These are phyloP conservation scores for Paraconiothyrium sp. DNA, from an alignment of 2,329 filamentous ascomycete species.

Conservation along the genomic window DNA sequence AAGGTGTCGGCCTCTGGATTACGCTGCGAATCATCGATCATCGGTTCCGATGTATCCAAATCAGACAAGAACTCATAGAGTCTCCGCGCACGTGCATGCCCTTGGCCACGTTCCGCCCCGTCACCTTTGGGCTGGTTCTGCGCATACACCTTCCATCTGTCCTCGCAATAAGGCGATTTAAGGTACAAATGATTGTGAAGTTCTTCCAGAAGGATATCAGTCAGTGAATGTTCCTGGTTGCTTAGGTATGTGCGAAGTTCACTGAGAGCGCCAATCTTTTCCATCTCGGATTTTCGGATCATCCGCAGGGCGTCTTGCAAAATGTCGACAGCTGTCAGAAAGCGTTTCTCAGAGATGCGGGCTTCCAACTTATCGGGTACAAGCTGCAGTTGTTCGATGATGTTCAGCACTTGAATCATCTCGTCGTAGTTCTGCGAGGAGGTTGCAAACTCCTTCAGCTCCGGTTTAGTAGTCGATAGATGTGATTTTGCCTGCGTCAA, in stretches of 20 bases:
- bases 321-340: conserved; percentile 90
- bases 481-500: conserved; percentile 81
- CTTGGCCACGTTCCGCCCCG: conserved; percentile 41
- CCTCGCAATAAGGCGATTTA: conserved; percentile 96
- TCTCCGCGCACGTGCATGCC: conserved; percentile 59
- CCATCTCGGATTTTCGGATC: conserved; percentile 86
- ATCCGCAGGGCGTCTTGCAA: conserved; percentile 86
- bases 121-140: conserved; percentile 67
- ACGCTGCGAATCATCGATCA: conserved; percentile 87
- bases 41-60: conserved; percentile 62
- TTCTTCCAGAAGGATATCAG: conserved; percentile 96
- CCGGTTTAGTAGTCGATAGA: conserved; percentile 85
- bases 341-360: conserved; percentile 94
- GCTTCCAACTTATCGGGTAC: conserved; percentile 94
- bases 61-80: conserved; percentile 66
- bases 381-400: conserved; percentile 86
- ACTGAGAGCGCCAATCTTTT: conserved; percentile 86
- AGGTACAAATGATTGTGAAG: conserved; percentile 96
- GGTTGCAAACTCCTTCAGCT: conserved; percentile 87
- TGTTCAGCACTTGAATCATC: conserved; percentile 81
- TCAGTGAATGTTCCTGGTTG: conserved; percentile 91
- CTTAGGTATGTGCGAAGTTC: conserved; percentile 88
- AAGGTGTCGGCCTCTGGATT: conserved; percentile 97
- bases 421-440: conserved; percentile 91
- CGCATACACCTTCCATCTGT: conserved; percentile 87